Conservation (phyloP, 768 basidiomycete genomes). For the Macrolepiota dolichaula region DNA sequence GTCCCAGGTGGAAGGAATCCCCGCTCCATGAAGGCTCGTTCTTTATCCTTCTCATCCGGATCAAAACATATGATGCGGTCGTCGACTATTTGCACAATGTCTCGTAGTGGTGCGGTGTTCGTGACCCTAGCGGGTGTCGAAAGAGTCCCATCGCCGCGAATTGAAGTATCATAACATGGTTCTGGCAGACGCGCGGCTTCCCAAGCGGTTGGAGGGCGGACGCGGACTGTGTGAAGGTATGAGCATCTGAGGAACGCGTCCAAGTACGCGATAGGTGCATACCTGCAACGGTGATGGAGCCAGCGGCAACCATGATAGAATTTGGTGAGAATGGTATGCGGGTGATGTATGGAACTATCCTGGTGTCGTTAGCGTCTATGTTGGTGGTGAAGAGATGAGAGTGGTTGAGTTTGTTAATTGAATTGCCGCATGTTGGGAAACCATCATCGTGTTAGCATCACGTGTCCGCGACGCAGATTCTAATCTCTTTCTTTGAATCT, state of each 20-base stretch:
- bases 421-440: constrained; percentile 20
- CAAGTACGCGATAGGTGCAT: constrained; percentile 17
- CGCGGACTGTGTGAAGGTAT: constrained; percentile 60
- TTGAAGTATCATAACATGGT: constrained; percentile 60
- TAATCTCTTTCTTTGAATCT: constrained; percentile 9
- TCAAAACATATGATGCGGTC: constrained; percentile 96
- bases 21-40: constrained; percentile 76
- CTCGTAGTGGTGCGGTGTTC: constrained; percentile 58
- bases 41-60: constrained; percentile 84
- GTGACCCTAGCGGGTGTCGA: constrained; percentile 60
- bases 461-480: constrained; percentile 30
- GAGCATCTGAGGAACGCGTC: constrained; percentile 16
- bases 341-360: not conserved
- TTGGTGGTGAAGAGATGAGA: constrained; percentile 13
- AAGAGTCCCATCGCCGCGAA: constrained; percentile 85
- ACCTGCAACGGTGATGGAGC: constrained; percentile 89
- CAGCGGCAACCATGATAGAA: constrained; percentile 69
- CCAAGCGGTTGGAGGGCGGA: constrained; percentile 82
- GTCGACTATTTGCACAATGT: constrained; percentile 87
- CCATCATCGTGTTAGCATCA: constrained; percentile 35
- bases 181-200: constrained; percentile 85
- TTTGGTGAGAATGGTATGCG: constrained; percentile 5
- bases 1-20: constrained; percentile 85
- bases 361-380: constrained; percentile 4
- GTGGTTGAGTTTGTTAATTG: constrained; percentile 14